Conservation (phyloP, 164 flowering plant genomes). For the Sedum album region DNA sequence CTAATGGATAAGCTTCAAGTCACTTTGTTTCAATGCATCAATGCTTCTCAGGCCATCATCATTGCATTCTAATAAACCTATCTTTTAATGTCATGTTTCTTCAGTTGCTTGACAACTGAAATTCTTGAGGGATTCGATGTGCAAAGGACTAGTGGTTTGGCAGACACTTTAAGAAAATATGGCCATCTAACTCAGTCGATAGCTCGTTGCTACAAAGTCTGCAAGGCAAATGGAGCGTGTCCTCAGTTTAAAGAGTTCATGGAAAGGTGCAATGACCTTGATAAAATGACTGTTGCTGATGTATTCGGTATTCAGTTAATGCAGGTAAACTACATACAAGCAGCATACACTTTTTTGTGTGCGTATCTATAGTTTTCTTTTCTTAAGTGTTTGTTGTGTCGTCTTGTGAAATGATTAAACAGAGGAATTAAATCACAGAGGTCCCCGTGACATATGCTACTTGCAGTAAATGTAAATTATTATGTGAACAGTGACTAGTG, state of each 20-base stretch:
- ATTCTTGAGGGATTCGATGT: constrained; percentile 96
- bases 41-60: background rate
- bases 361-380: too few species aligned
- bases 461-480: background rate
- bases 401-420: constrained; percentile 2
- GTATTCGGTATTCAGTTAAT: constrained; percentile 84
- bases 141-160: constrained; percentile 75
- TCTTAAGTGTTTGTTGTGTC: background rate
- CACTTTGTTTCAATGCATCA: background rate
- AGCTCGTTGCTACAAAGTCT: constrained; percentile 36
- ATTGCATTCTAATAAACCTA: background rate
- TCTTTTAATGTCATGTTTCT: constrained; percentile 9
- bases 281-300: constrained; percentile 85
- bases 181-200: constrained; percentile 73
- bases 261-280: constrained; percentile 60
- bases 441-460: background rate
- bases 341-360: background rate
- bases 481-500: background rate
- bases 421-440: too few species aligned
- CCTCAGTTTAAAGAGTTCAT: constrained; percentile 59
- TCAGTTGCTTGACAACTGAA: constrained; percentile 97
- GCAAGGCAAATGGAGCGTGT: constrained; percentile 26
- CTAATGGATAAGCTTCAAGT: background rate
- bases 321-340: constrained; percentile 89
- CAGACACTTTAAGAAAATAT: constrained; percentile 71